phyloP scores from a whole-genome alignment of 2,329 filamentous ascomycete genomes.

The Penicillium italicum region DNA sequence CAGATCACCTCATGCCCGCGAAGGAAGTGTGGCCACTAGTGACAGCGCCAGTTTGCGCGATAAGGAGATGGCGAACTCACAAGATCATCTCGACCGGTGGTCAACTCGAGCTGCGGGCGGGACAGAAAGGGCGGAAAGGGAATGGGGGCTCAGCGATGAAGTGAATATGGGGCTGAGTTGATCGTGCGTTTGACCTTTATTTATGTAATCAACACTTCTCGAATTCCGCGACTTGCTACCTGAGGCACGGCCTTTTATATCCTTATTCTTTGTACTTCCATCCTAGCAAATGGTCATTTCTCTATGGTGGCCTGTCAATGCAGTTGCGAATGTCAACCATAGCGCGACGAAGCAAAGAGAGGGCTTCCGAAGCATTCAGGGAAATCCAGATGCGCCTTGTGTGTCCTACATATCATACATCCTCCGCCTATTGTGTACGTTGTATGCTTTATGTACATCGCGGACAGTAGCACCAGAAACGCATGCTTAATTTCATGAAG shows the following conservation, averaged over 20 bases:
- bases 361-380: too few relatives aligned
- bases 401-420: too few relatives aligned
- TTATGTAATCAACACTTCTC: neutral
- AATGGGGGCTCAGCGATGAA: constrained; percentile 80
- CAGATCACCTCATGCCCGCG: constrained; percentile 24
- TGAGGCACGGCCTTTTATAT: neutral
- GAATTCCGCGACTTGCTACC: neutral
- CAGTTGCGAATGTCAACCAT: too few relatives aligned
- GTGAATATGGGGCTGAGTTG: constrained; percentile 77
- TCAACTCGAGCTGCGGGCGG: constrained; percentile 53
- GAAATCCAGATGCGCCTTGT: too few relatives aligned
- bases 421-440: too few relatives aligned
- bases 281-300: too few relatives aligned
- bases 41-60: constrained; percentile 37
- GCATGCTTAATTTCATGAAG: too few relatives aligned
- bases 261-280: neutral
- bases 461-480: too few relatives aligned
- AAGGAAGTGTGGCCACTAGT: constrained; percentile 28
- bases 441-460: too few relatives aligned
- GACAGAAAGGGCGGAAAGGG: constrained; percentile 51
- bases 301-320: too few relatives aligned
- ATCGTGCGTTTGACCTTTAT: constrained; percentile 14
- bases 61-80: constrained; percentile 37
- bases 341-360: too few relatives aligned
- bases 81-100: constrained; percentile 51